These are phyloP conservation scores for Podila horticola DNA, from an alignment of 192 early-diverging fungal species.

Conservation along the genomic window DNA sequence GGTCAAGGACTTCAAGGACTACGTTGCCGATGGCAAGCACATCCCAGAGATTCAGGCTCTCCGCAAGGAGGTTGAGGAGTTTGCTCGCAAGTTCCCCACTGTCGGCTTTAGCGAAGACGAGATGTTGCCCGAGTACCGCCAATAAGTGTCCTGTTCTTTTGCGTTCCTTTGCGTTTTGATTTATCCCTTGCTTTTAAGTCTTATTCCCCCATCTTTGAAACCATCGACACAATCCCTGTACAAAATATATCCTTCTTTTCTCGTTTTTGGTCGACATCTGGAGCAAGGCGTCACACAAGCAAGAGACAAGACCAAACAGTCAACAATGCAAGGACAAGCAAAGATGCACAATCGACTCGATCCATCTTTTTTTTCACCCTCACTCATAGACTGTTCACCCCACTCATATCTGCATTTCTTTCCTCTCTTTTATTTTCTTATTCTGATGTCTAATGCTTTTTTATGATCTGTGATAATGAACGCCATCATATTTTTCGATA, in stretches of 20 bases:
- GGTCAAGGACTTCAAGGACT: constrained; percentile 91
- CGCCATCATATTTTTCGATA: background rate
- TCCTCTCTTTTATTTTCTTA: background rate
- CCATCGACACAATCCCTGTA: background rate
- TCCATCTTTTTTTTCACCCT: background rate
- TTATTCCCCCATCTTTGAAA: background rate
- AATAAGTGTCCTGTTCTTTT: constrained; percentile 14
- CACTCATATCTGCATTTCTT: background rate
- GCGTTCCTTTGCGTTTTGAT: background rate
- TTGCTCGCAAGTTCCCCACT: constrained; percentile 88
- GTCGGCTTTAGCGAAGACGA: constrained; percentile 82
- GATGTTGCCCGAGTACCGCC: constrained; percentile 61
- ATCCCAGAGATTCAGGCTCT: constrained; percentile 73
- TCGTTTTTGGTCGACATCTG: no score
- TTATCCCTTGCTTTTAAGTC: background rate
- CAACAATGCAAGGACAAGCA: background rate
- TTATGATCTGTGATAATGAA: background rate
- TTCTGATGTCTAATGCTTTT: background rate
- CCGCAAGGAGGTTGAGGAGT: constrained; percentile 84
- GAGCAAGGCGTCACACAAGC: no score
- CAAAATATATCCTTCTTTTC: no score
- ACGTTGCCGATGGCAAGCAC: constrained; percentile 73
- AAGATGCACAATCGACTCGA: no score
- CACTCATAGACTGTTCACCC: background rate
- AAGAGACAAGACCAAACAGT: no score